Percentiles rank a stretch among this genome's conserved stretches.
phyloP scores from a whole-genome alignment of 2,329 filamentous ascomycete species.

The Exserohilum rostratum region DNA sequence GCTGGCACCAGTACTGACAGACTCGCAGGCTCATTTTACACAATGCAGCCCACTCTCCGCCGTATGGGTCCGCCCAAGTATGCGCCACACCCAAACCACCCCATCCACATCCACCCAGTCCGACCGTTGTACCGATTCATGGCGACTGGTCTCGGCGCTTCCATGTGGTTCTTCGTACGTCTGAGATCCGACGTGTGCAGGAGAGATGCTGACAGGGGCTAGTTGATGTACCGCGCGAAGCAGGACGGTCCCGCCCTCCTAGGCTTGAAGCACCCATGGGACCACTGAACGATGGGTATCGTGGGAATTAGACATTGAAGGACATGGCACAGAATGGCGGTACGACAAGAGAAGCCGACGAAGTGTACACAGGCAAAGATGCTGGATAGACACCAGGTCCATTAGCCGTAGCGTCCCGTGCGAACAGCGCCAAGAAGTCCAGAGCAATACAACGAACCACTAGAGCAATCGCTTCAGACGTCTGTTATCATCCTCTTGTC shows the following conservation, averaged over 20 bases:
- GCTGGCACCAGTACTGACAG: slow-evolving; percentile 9
- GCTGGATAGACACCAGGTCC: background rate
- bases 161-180: slow-evolving; percentile 99
- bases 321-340: background rate
- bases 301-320: background rate
- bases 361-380: background rate
- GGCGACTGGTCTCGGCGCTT: slow-evolving; percentile 85
- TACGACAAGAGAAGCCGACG: background rate
- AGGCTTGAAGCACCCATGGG: slow-evolving; percentile 82
- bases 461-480: background rate
- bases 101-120: slow-evolving; percentile 64
- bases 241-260: slow-evolving; percentile 91
- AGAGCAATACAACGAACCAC: background rate
- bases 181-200: background rate
- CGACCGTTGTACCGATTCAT: slow-evolving; percentile 80
- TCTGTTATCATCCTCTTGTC: background rate
- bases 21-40: slow-evolving; percentile 28
- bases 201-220: slow-evolving; percentile 29
- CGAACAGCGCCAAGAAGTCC: slow-evolving; percentile 4
- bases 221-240: slow-evolving; percentile 97
- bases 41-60: slow-evolving; percentile 34
- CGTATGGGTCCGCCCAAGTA: slow-evolving; percentile 50
- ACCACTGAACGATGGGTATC: slow-evolving; percentile 34
- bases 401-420: background rate
- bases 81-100: slow-evolving; percentile 53